Evolutionary conservation across 495 filamentous ascomycete species (phyloP), one percentile per base, ranked within the genome.

Genomic region (Penicillium chermesinum): DNA sequence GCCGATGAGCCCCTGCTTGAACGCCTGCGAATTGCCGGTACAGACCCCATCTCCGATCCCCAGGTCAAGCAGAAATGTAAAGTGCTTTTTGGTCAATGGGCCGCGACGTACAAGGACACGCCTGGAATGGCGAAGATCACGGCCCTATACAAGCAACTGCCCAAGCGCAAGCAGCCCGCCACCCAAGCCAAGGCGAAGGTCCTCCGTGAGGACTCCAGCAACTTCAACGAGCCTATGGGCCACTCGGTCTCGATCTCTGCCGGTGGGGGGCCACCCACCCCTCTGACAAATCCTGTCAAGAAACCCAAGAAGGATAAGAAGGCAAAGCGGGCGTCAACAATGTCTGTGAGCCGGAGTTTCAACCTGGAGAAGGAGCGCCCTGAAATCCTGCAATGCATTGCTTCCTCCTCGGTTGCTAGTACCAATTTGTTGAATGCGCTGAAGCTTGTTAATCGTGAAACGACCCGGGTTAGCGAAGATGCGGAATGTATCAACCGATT

Each of bases 1-100:
- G 87, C 84, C 17, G 91, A 97, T 53, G 91, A 96, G 53, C 85
- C 89, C n/a, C 72, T 97, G 18, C 79, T 99, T 14, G 94, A 99
- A 64, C 86, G 94, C 37, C 73, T 99, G 20, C 85, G 94, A 16
- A 84, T 97, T 38, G 85, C 89, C 37, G 87, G 85, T 10, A 93
- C 86, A 15, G 91, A 94, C 34, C 74, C 86, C 2, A 78, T 91
- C 41, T 91, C 90, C 0, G 93, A 96, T 61, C 77, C 82, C 0
- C 77, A 88, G 43, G 91, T 99, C 17, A 88, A 82, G 55, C 78
- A 86, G 44, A 96, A 95, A 61, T 91, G 88, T 62, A 82, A 86
- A 46, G 78, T 85, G 25, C 71, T 97, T 8, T 99, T 95, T 62
- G 80, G 84, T 45, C 80, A 88, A 66, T 99, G 94, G 94, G 86